Conservation (phyloP, 164 flowering plant genomes). For the Buxus sempervirens region DNA sequence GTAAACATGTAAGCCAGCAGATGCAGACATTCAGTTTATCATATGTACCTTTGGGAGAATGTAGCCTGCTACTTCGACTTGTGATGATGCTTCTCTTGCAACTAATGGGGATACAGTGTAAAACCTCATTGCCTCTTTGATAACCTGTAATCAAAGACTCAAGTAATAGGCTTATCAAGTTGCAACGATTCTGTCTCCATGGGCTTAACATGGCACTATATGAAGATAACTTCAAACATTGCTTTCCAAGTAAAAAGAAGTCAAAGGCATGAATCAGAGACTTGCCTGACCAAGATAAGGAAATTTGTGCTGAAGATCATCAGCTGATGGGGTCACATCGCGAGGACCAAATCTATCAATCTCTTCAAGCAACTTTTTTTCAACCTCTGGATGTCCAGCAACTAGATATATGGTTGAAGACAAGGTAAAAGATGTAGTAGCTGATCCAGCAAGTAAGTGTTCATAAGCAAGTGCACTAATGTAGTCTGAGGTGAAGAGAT, state of each 20-base stretch:
- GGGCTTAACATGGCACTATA: too few species aligned
- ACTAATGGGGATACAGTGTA: constrained; percentile 87
- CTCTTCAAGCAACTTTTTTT: constrained; percentile 67
- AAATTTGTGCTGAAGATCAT: constrained; percentile 73
- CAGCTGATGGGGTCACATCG: constrained; percentile 53
- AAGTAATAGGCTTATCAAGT: background rate
- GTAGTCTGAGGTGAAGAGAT: constrained; percentile 65
- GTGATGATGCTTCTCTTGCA: constrained; percentile 79
- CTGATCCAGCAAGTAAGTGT: constrained; percentile 89
- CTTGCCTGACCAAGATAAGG: constrained; percentile 87
- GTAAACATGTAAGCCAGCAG: background rate
- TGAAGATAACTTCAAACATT: too few species aligned
- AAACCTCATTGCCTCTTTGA: constrained; percentile 88
- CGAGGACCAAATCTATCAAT: constrained; percentile 67
- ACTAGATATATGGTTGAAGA: constrained; percentile 71
- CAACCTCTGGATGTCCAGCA: constrained; percentile 75
- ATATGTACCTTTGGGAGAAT: constrained; percentile 78
- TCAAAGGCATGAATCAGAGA: too few species aligned
- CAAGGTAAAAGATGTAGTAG: constrained; percentile 81
- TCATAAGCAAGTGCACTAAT: constrained; percentile 86
- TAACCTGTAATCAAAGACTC: constrained; percentile 47
- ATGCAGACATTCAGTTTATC: background rate
- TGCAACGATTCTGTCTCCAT: too few species aligned
- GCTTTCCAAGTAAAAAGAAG: too few species aligned
- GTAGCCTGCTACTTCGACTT: constrained; percentile 86